phyloP scores from a whole-genome alignment of 208 protist genomes.

The Wallacemonas rigidus region DNA sequence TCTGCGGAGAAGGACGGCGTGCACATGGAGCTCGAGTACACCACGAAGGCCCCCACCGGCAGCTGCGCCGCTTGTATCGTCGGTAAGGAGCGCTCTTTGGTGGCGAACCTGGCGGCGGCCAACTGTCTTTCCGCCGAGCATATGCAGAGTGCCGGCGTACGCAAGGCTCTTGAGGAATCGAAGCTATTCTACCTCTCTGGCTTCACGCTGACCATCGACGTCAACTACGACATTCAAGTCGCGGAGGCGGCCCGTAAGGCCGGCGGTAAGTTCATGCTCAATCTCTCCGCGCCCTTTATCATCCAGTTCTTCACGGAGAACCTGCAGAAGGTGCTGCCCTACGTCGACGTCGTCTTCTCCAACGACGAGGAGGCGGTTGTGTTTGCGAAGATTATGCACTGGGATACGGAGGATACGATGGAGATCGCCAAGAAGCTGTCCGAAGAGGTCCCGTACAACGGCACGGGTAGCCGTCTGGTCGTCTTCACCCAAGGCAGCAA shows the following conservation, averaged over 20 bases:
- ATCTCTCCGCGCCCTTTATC: conserved; percentile 97
- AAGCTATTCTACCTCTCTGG: conserved; percentile 93
- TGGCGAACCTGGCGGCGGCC: conserved; percentile 97
- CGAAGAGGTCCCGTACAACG: conserved; percentile 83
- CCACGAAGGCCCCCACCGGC: conserved; percentile 91
- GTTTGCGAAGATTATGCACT: conserved; percentile 79
- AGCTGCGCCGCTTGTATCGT: conserved; percentile 97
- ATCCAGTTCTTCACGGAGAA: conserved; percentile 94
- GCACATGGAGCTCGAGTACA: conserved; percentile 84
- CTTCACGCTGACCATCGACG: conserved; percentile 96
- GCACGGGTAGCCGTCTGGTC: conserved; percentile 83
- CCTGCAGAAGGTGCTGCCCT: conserved; percentile 87
- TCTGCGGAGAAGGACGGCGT: conserved; percentile 92
- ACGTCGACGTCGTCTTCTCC: conserved; percentile 95
- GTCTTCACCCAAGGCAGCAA: conserved; percentile 95
- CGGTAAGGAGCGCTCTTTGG: conserved; percentile 93
- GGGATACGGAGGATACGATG: conserved; percentile 29
- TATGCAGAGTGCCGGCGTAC: conserved; percentile 70
- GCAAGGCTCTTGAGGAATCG: conserved; percentile 46
- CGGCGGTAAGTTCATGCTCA: conserved; percentile 93
- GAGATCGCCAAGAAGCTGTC: conserved; percentile 52
- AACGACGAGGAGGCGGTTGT: conserved; percentile 96
- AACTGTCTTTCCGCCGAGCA: conserved; percentile 95
- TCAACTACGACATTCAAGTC: conserved; percentile 88
- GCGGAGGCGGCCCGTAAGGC: conserved; percentile 88